These are phyloP conservation scores for Penicillium sp. DNA, from an alignment of 2,329 filamentous ascomycete species.

Conservation along the genomic window DNA sequence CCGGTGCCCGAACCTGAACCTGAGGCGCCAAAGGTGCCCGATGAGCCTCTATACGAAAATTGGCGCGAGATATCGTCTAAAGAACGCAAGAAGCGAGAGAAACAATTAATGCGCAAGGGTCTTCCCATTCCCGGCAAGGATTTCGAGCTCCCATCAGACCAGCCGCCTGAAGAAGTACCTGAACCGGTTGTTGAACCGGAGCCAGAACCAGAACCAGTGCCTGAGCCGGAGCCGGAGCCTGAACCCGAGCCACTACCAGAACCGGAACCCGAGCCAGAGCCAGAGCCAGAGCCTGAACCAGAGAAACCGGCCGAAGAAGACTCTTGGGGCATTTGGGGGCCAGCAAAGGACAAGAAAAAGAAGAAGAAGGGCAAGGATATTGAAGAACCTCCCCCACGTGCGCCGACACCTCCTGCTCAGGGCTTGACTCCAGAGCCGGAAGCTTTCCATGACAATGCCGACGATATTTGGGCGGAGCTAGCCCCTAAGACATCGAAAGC, in stretches of 20 bases:
- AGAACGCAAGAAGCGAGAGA: constrained; percentile 49
- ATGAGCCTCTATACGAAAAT: constrained; percentile 39
- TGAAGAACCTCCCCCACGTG: constrained; percentile 48
- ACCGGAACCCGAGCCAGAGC: constrained; percentile 20
- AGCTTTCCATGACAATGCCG: constrained; percentile 33
- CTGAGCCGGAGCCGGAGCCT: constrained; percentile 22
- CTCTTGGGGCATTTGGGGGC: constrained; percentile 38
- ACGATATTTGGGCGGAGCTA: constrained; percentile 42
- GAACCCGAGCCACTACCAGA: constrained; percentile 10
- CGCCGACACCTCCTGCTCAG: constrained; percentile 49
- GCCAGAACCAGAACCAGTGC: constrained; percentile 28
- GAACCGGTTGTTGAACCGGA: constrained; percentile 21
- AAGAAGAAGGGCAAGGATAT: constrained; percentile 49
- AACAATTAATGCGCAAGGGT: constrained; percentile 28
- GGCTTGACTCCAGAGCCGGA: constrained; percentile 44
- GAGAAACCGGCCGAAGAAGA: constrained; percentile 25
- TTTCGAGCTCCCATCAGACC: constrained; percentile 26
- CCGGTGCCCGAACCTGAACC: constrained; percentile 26
- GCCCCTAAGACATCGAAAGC: constrained; percentile 39
- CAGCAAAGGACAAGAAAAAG: constrained; percentile 50
- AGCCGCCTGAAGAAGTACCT: constrained; percentile 22
- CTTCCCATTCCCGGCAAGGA: constrained; percentile 34
- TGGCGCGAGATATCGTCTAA: constrained; percentile 40
- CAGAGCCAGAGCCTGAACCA: constrained; percentile 2
- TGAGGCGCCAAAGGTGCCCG: constrained; percentile 25